A percentile compares a stretch with the other conserved stretches of the same genome.
phyloP scores from a whole-genome alignment of 495 filamentous ascomycete species.

The Glonium stellatum region DNA sequence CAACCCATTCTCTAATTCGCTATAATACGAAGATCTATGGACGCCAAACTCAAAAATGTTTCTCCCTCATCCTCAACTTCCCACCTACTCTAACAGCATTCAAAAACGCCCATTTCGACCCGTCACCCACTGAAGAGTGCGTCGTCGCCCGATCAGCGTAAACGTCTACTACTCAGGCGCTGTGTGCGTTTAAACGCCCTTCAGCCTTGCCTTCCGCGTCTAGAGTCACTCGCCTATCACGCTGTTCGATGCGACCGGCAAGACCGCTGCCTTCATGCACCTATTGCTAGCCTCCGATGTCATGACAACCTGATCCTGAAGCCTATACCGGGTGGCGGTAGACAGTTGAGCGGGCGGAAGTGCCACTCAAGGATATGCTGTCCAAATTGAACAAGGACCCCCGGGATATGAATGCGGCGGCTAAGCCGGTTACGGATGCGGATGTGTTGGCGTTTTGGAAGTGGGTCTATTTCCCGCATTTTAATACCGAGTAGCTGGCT shows the following conservation, averaged over 20 bases:
- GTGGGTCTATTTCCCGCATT: constrained; percentile 29
- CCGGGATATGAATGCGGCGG: constrained; percentile 2
- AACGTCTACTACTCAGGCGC: constrained; percentile 26
- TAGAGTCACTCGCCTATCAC: background rate
- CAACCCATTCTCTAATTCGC: too few relatives aligned
- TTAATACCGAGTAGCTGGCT: constrained; percentile 14
- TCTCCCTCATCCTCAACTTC: constrained; percentile 18
- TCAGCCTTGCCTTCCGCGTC: constrained; percentile 20
- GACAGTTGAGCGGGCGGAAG: constrained; percentile 6
- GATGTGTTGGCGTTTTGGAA: constrained; percentile 23
- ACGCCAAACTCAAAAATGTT: constrained; percentile 15
- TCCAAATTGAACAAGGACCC: constrained; percentile 27
- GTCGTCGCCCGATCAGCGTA: constrained; percentile 14
- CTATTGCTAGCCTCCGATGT: constrained; percentile 9
- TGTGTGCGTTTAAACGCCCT: constrained; percentile 12
- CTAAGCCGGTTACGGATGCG: background rate
- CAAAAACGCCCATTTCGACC: constrained; percentile 15
- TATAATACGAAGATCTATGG: too few relatives aligned
- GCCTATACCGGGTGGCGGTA: constrained; percentile 12
- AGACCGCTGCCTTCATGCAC: constrained; percentile 20
- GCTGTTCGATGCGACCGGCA: constrained; percentile 14
- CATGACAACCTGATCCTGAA: constrained; percentile 23
- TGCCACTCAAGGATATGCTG: constrained; percentile 13
- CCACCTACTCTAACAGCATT: constrained; percentile 22
- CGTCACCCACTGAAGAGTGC: constrained; percentile 12